Base-by-base conservation (phyloP, 2,329 filamentous ascomycete genomes). In the Fusarium xyrophilum region DNA sequence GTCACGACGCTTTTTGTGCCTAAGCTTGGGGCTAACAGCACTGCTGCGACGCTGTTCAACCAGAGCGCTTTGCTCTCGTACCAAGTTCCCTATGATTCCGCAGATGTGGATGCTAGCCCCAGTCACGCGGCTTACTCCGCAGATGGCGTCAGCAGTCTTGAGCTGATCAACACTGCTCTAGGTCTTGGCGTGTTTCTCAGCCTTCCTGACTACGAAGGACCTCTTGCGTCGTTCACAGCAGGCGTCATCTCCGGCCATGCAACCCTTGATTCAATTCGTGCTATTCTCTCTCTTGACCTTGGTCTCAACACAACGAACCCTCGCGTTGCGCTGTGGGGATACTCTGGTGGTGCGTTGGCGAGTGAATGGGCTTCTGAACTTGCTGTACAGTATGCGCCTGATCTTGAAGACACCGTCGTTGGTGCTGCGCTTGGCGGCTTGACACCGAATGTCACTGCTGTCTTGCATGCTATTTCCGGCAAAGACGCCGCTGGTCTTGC, bases 331-430 rank as follows among this genome's bases (percentile, higher is more conserved):
- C 75, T 87, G 12, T 87, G 84, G 84, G 86, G 86, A 1, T 88
- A 87, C 69, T 86, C 83, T 1, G 86, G 86, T 5, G 86, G 86
- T 7, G 81, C 81, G 4, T 65, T 87, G 21, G 84, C 85, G 0
- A 82, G 78, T 5, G 83, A 83, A 32, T 85, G 81, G 78, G 85
- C 85, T 0, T 81, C 83, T 19, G 84, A 87, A 51, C 72, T 87
- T 25, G 83, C 85, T 43, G 76, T 78, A 1, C 75, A 76, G 7
- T 88, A 88, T 63, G 85, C 86, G 0, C 84, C 85, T 0, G 84
- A 86, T 39, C 73, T 88, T 8, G 35, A 55, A 10, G 50, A 33
- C 9, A 74, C 77, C 4, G 78, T 88, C 33, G 76, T 76, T 2
- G 85, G 84, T 5, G 81, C 79, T 3, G 85, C 83, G 0, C 65